Evolutionary conservation across 2,329 filamentous ascomycete genomes (phyloP), one percentile per base, ranked within the genome.

Genomic region (Cryphonectria japonica): DNA sequence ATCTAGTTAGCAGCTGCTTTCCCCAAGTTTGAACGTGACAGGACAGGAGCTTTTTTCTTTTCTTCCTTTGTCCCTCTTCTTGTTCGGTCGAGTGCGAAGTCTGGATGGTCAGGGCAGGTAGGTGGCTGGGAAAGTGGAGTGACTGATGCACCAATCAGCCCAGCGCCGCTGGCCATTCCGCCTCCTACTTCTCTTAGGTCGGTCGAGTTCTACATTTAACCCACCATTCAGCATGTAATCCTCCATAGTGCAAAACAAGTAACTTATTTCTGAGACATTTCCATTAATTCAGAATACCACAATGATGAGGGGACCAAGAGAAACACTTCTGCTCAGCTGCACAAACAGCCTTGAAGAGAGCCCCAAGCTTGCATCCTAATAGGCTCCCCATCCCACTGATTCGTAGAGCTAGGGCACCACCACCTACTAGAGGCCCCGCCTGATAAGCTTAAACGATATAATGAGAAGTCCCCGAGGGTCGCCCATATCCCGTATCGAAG

Each of bases 391-490:
- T 50, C 1, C 46, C 46, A 50, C 22, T 52, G 22, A 4, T 9
- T 9, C 32, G 13, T 29, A 13, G 26, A 57, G 26, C 13, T 57
- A 57, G 52, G 26, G 13, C 29, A 59, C 26, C 54, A 57, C 11
- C 26, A 26, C 26, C 26, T 34, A 39, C 46, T 34, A 29, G n/a
- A 19, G 29, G 19, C 54, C 54, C 54, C 54, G 54, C 54, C 29
- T 59, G 54, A 59, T 59, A 59, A 59, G 54, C 54, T 59, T 59
- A 59, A 59, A 59, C 29, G 26, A 59, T 34, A 59, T 32, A 59
- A 32, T 34, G 26, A 29, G 29, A 59, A 32, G 26, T 50, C 22
- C 54, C 26, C 26, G 14, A 19, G 11, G 54, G 13, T 16, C 29
- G 4, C 54, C 14, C 14, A 2, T 34, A 32, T 34, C 14, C 54